phyloP scores from a whole-genome alignment of 2,329 filamentous ascomycete genomes.

The Venturia carpophila region DNA sequence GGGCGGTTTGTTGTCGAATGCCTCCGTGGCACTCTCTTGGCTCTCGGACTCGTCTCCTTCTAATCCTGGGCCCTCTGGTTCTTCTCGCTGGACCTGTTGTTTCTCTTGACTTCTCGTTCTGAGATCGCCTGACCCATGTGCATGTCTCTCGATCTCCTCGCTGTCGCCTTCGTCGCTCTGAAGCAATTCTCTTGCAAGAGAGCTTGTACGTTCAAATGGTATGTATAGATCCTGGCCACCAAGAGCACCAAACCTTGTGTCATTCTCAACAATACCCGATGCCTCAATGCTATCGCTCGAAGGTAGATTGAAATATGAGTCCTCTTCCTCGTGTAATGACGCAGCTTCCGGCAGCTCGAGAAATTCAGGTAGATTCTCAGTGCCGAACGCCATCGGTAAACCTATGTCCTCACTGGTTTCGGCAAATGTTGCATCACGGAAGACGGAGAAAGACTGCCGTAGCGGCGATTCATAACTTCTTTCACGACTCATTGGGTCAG shows the following conservation, averaged over 20 bases:
- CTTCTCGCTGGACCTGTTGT: neutral
- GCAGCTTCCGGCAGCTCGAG: neutral
- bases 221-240: neutral
- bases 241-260: neutral
- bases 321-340: neutral
- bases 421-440: constrained; percentile 5
- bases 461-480: constrained; percentile 8
- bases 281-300: constrained; percentile 9
- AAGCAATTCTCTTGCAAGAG: constrained; percentile 1
- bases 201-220: neutral
- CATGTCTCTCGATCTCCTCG: neutral
- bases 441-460: constrained; percentile 9
- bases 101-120: neutral
- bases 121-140: neutral
- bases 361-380: neutral
- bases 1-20: neutral
- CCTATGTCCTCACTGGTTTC: neutral
- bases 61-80: no score
- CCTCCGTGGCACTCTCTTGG: neutral
- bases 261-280: neutral
- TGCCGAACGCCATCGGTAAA: neutral
- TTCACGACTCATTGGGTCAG: neutral
- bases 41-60: neutral
- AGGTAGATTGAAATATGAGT: neutral
- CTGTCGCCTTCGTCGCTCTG: neutral